Evolutionary conservation across 768 basidiomycete genomes (phyloP).

Genomic region (Daedaleopsis nitida): DNA sequence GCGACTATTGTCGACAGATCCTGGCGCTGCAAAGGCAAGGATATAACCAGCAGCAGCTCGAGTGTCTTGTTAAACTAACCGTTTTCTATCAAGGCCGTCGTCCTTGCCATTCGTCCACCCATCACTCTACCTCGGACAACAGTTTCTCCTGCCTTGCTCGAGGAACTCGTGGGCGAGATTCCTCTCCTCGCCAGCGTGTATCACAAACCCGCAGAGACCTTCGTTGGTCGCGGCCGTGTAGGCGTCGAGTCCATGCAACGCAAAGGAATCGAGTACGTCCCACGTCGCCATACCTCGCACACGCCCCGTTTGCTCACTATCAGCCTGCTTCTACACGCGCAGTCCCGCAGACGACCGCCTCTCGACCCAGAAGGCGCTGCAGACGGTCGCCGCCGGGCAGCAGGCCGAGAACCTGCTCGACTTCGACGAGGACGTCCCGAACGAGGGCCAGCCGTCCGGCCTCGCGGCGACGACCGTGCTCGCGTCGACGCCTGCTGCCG

Average conservation of each 20-base stretch:
- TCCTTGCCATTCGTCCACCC: slow-evolving; percentile 88
- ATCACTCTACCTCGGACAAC: slow-evolving; percentile 93
- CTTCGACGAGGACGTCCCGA: slow-evolving; percentile 71
- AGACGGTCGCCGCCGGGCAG: slow-evolving; percentile 89
- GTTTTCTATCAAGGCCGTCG: slow-evolving; percentile 60
- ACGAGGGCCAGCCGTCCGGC: slow-evolving; percentile 65
- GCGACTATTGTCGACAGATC: slow-evolving; percentile 92
- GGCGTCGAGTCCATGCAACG: slow-evolving; percentile 78
- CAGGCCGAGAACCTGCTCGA: slow-evolving; percentile 95
- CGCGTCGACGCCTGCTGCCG: slow-evolving; percentile 70
- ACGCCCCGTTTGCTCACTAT: background rate
- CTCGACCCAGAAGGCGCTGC: slow-evolving; percentile 80
- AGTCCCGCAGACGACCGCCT: slow-evolving; percentile 70
- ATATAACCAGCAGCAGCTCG: no score
- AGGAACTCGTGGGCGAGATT: slow-evolving; percentile 90
- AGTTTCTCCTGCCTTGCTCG: slow-evolving; percentile 82
- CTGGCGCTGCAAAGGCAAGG: slow-evolving; percentile 88
- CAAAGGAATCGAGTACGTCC: slow-evolving; percentile 60
- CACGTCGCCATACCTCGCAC: background rate
- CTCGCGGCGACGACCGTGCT: slow-evolving; percentile 78
- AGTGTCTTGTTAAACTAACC: background rate
- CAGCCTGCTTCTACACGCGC: background rate
- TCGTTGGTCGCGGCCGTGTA: slow-evolving; percentile 89
- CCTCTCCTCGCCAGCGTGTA: slow-evolving; percentile 92
- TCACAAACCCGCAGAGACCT: slow-evolving; percentile 96